Percentiles rank a stretch among this genome's conserved stretches.
phyloP scores from a whole-genome alignment of 2,329 filamentous ascomycete species.

The Rutstroemia sp. region DNA sequence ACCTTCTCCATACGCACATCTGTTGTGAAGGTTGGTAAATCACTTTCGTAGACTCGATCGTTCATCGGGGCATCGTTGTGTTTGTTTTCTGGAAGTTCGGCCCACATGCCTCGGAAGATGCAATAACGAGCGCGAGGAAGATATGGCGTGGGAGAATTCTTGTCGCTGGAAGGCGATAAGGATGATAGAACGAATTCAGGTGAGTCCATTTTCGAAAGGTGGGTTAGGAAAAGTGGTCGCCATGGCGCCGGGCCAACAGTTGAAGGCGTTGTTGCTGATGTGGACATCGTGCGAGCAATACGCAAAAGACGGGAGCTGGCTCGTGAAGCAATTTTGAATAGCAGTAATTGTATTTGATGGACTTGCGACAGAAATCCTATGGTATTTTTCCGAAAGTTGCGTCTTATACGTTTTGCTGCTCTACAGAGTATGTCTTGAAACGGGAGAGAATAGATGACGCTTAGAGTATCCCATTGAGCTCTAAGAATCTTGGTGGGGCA shows the following conservation, averaged over 20 bases:
- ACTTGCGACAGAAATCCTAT: neutral
- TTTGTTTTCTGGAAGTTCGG: constrained; percentile 60
- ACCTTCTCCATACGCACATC: constrained; percentile 84
- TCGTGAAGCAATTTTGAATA: constrained; percentile 26
- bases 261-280: constrained; percentile 18
- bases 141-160: constrained; percentile 31
- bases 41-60: constrained; percentile 62
- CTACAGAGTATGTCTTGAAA: too few relatives aligned
- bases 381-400: too few relatives aligned
- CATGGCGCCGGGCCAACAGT: constrained; percentile 27
- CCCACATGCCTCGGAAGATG: constrained; percentile 81
- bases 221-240: constrained; percentile 28
- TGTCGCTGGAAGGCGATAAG: constrained; percentile 32
- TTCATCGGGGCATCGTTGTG: constrained; percentile 69
- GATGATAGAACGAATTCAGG: constrained; percentile 38
- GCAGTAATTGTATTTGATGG: neutral
- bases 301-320: constrained; percentile 21
- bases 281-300: constrained; percentile 27
- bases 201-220: constrained; percentile 30
- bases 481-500: too few relatives aligned
- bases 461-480: too few relatives aligned
- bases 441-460: too few relatives aligned
- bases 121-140: constrained; percentile 64
- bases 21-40: constrained; percentile 77
- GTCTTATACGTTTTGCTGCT: too few relatives aligned